Conservation (phyloP, 306 rosid genomes). For the Trifolium pratense region DNA sequence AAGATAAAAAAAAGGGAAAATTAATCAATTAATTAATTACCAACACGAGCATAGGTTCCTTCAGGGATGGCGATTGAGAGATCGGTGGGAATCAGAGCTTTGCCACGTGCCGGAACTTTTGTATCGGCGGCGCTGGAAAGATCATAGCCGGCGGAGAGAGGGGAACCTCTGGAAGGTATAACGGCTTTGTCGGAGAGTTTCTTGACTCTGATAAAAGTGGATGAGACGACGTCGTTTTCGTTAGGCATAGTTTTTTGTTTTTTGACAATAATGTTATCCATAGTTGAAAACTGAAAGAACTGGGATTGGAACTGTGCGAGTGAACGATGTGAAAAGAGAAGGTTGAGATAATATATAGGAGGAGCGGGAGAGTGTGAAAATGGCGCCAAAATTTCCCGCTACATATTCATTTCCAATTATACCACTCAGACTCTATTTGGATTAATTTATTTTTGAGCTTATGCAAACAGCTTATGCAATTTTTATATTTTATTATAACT, state of each 20-base stretch:
- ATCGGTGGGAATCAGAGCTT: constrained; percentile 75
- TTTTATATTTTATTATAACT: too few relatives aligned
- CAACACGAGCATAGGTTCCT: constrained; percentile 83
- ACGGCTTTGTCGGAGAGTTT: constrained; percentile 79
- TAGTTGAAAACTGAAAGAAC: too few relatives aligned
- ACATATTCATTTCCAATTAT: too few relatives aligned
- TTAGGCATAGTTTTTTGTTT: not conserved
- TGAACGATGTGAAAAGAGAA: too few relatives aligned
- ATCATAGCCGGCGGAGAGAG: constrained; percentile 87
- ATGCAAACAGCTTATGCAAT: too few relatives aligned
- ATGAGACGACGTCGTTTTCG: constrained; percentile 35
- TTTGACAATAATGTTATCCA: too few relatives aligned
- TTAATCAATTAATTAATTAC: constrained; percentile 36
- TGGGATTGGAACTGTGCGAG: too few relatives aligned
- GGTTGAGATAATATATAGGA: too few relatives aligned
- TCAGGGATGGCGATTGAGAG: constrained; percentile 70
- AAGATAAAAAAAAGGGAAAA: not conserved
- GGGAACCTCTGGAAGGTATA: constrained; percentile 73
- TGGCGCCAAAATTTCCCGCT: too few relatives aligned
- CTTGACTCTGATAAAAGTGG: constrained; percentile 56
- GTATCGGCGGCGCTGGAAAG: constrained; percentile 73
- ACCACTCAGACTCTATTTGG: too few relatives aligned
- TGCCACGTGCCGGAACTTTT: constrained; percentile 77
- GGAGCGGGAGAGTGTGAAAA: too few relatives aligned
- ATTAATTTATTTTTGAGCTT: too few relatives aligned